phyloP scores from a whole-genome alignment of 805 yeast species.

The Lipomyces sp. region DNA sequence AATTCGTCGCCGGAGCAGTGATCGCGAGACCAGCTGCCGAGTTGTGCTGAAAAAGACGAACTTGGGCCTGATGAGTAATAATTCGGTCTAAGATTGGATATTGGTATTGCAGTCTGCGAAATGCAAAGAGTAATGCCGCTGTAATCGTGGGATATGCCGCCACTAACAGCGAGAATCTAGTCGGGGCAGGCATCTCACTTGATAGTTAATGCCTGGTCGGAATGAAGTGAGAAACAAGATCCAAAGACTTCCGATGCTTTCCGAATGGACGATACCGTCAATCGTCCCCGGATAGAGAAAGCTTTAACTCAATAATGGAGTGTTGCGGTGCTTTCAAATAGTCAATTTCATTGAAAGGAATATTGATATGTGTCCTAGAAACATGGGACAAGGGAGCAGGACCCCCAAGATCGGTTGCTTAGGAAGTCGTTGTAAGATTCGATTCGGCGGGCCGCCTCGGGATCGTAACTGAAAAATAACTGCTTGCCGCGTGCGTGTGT shows the following conservation, averaged over 20 bases:
- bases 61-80: constrained; percentile 20
- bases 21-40: constrained; percentile 11
- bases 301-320: not conserved
- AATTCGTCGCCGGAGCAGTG: constrained; percentile 19
- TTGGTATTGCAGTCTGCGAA: constrained; percentile 30
- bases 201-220: not conserved
- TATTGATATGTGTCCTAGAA: not conserved
- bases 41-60: constrained; percentile 19
- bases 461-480: not conserved
- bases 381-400: not conserved
- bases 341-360: not conserved
- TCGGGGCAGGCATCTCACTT: constrained; percentile 28
- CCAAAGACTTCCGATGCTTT: not conserved
- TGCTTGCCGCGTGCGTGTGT: not conserved
- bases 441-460: not conserved
- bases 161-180: constrained; percentile 30
- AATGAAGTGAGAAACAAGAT: not conserved
- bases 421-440: not conserved
- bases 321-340: not conserved
- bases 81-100: constrained; percentile 32
- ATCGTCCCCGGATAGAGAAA: not conserved
- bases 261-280: not conserved
- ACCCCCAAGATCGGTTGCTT: not conserved
- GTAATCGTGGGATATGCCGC: constrained; percentile 38
- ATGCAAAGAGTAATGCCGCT: constrained; percentile 34